Conservation (phyloP, 129 eudicot species). For the Helianthus annuus region HanXRQr2.0-SUNRISE NC_035444.2:59500221-59500720, state of each 20-base stretch:
- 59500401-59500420: constrained; percentile 5
- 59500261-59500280: too few species aligned
- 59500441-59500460: constrained; percentile 27
- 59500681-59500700: constrained; percentile 4
- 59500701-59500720: constrained; percentile 18
- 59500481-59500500: constrained; percentile 85
- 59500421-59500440: not conserved
- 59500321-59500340: not conserved
- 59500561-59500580: constrained; percentile 15
- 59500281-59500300: too few species aligned
- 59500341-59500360: not conserved
- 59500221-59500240: too few species aligned
- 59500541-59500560: constrained; percentile 25
- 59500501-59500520: constrained; percentile 45
- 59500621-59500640: not conserved
- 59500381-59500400: not conserved
- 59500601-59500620: not conserved
- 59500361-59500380: not conserved
- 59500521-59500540: constrained; percentile 17
- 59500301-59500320: too few species aligned
- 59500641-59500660: not conserved
- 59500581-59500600: constrained; percentile 1
- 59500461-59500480: constrained; percentile 52
- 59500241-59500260: too few species aligned
- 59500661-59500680: not conserved